phyloP scores from a whole-genome alignment of 768 basidiomycete species.

The Russula sp. region DNA sequence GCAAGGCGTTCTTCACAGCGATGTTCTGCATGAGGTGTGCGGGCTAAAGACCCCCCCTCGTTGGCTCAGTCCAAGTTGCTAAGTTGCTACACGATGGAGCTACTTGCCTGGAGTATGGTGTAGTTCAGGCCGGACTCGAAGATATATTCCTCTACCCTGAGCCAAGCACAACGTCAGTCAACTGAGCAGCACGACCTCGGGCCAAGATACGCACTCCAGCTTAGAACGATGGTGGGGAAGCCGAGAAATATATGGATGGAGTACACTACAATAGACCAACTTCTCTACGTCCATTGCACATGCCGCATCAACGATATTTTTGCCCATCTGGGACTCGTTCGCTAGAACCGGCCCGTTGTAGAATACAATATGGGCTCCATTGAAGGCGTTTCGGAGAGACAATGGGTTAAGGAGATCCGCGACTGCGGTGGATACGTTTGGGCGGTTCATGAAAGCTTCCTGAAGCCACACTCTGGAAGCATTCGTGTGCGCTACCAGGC shows the following conservation, averaged over 20 bases:
- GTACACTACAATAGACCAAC: conserved; percentile 21
- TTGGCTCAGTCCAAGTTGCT: neutral
- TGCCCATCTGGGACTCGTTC: conserved; percentile 20
- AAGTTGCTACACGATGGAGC: no score
- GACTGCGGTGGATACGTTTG: conserved; percentile 14
- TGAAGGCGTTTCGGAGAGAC: conserved; percentile 12
- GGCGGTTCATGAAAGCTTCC: neutral
- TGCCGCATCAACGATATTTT: conserved; percentile 22
- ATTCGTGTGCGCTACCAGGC: conserved; percentile 14
- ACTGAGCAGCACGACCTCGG: neutral
- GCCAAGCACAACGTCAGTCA: neutral
- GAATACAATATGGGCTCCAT: conserved; percentile 11
- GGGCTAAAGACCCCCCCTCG: conserved; percentile 25
- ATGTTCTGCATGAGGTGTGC: conserved; percentile 35
- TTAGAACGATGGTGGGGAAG: conserved; percentile 22
- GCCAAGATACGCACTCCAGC: conserved; percentile 16
- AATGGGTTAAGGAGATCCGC: conserved; percentile 19
- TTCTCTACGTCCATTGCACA: conserved; percentile 21
- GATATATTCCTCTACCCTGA: conserved; percentile 34
- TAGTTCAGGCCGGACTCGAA: conserved; percentile 34
- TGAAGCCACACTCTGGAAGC: conserved; percentile 7
- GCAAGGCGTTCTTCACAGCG: conserved; percentile 17
- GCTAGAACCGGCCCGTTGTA: conserved; percentile 20
- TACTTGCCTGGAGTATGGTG: conserved; percentile 33
- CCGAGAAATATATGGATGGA: conserved; percentile 22